Percentiles rank a stretch among this genome's conserved stretches.
Conservation (phyloP, 1,139 yeast genomes). For the Zygosaccharomyces sapae region DNA sequence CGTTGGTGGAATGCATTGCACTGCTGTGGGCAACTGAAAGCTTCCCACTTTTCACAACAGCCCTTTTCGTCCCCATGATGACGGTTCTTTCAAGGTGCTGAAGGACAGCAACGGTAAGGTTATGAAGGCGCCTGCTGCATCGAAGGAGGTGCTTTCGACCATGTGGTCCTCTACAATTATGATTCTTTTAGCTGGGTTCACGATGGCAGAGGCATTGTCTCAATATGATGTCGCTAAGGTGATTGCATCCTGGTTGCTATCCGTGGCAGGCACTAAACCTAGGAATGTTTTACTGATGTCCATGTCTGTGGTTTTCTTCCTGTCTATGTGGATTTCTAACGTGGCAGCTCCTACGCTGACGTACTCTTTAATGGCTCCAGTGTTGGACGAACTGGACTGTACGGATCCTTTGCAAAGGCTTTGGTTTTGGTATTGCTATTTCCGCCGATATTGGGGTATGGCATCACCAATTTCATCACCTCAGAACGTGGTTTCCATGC, state of each 20-base stretch:
- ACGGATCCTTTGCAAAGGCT: slow-evolving; percentile 58
- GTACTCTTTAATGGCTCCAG: slow-evolving; percentile 61
- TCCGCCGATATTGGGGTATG: slow-evolving; percentile 77
- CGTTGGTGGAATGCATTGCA: slow-evolving; percentile 64
- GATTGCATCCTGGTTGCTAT: slow-evolving; percentile 59
- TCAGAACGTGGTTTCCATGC: slow-evolving; percentile 71
- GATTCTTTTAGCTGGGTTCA: slow-evolving; percentile 67
- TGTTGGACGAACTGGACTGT: slow-evolving; percentile 59
- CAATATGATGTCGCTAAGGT: slow-evolving; percentile 67
- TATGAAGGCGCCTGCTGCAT: slow-evolving; percentile 52
- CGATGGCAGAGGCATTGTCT: slow-evolving; percentile 68
- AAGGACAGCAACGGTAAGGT: slow-evolving; percentile 51
- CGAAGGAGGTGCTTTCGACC: slow-evolving; percentile 50
- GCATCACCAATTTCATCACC: slow-evolving; percentile 80
- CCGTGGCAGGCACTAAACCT: slow-evolving; percentile 65
- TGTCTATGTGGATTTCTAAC: slow-evolving; percentile 76
- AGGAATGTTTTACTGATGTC: slow-evolving; percentile 57
- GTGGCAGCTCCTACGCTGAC: slow-evolving; percentile 77
- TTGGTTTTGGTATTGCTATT: slow-evolving; percentile 68
- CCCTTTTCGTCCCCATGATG: slow-evolving; percentile 56
- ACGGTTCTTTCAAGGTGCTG: slow-evolving; percentile 54
- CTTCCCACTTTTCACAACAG: slow-evolving; percentile 64
- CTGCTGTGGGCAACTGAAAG: slow-evolving; percentile 72
- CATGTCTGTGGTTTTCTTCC: slow-evolving; percentile 64
- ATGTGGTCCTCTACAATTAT: slow-evolving; percentile 78